Percentiles rank a stretch among this genome's conserved stretches.
These are phyloP conservation scores for Meyerozyma guilliermondii DNA, from an alignment of 1,139 yeast genomes.

Conservation along the genomic window DNA sequence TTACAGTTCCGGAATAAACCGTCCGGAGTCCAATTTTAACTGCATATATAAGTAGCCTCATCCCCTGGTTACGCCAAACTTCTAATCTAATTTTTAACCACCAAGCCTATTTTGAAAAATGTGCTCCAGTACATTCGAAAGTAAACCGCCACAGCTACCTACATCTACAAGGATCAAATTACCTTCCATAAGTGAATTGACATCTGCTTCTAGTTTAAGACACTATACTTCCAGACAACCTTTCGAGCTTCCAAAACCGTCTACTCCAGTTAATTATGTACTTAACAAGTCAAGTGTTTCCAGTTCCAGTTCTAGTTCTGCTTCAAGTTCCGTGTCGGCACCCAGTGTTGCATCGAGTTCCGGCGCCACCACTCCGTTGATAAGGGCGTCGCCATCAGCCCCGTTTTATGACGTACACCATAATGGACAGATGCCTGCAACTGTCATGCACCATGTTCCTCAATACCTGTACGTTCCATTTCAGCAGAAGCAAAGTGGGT, in stretches of 20 bases:
- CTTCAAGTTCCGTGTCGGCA: slow-evolving; percentile 6
- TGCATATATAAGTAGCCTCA: background rate
- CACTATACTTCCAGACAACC: background rate
- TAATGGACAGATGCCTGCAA: background rate
- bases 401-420: background rate
- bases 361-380: slow-evolving; percentile 5
- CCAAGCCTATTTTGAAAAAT: background rate
- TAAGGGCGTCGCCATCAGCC: background rate
- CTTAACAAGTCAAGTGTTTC: slow-evolving; percentile 7
- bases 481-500: background rate
- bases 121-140: background rate
- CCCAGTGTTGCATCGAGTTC: slow-evolving; percentile 4
- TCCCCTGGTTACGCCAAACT: background rate
- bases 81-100: too few relatives aligned
- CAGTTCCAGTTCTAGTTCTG: slow-evolving; percentile 11
- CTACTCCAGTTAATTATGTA: slow-evolving; percentile 14
- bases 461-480: slow-evolving; percentile 1
- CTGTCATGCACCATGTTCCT: background rate
- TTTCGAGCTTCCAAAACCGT: slow-evolving; percentile 9
- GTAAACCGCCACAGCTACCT: background rate
- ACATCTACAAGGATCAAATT: background rate
- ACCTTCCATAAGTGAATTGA: slow-evolving; percentile 34
- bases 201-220: slow-evolving; percentile 12
- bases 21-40: background rate
- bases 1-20: background rate